Conservation (phyloP, 2,329 filamentous ascomycete species). For the Colletotrichum acutatum region DNA sequence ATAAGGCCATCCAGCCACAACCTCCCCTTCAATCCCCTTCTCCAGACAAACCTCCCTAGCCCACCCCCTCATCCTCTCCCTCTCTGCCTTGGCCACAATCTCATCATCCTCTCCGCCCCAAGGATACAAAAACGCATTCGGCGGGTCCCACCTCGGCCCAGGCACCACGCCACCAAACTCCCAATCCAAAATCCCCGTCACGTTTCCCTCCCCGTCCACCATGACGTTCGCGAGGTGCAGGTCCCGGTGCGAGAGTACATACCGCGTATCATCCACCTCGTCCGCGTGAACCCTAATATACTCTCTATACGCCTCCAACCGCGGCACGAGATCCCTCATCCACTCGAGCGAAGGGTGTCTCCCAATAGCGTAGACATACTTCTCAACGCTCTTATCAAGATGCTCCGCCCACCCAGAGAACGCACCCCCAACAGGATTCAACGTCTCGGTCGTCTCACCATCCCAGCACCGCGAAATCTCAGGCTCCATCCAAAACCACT, state of each 20-base stretch:
- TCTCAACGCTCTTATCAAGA: constrained; percentile 44
- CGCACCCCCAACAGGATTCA: constrained; percentile 40
- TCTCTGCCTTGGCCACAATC: not conserved
- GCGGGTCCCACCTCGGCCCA: constrained; percentile 18
- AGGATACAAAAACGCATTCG: constrained; percentile 17
- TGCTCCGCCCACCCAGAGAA: constrained; percentile 48
- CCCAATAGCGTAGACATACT: constrained; percentile 40
- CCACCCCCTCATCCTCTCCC: not conserved
- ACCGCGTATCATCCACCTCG: not conserved
- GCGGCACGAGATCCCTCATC: constrained; percentile 45
- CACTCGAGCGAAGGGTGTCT: constrained; percentile 40
- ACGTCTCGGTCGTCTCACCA: constrained; percentile 29
- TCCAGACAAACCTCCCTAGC: not conserved
- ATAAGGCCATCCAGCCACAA: not conserved
- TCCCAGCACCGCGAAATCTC: constrained; percentile 45
- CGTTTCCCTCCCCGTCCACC: not conserved
- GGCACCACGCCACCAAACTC: constrained; percentile 42
- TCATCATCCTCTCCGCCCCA: constrained; percentile 13
- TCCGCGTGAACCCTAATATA: constrained; percentile 38
- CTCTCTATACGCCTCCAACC: constrained; percentile 38
- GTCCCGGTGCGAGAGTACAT: not conserved
- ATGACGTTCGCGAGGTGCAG: not conserved
- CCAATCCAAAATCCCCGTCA: constrained; percentile 53
- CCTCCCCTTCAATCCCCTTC: not conserved
- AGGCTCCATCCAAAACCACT: constrained; percentile 48